Evolutionary conservation across 169 alveolate species (phyloP).

Genomic region (Eimeria praecox): DNA sequence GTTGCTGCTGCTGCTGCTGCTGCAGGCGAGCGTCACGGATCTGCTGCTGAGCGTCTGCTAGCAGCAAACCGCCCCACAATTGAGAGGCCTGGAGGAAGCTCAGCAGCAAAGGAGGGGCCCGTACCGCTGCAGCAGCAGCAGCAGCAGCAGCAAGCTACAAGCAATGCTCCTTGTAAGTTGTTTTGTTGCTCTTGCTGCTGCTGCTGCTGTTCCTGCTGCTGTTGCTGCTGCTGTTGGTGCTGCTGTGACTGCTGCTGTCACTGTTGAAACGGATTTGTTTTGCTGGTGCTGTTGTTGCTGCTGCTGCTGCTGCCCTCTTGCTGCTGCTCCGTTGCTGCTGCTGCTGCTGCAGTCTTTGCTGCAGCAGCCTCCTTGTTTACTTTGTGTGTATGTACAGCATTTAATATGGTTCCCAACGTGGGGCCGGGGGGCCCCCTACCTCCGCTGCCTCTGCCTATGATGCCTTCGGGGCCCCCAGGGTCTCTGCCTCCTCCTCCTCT

Average conservation of each 20-base stretch:
- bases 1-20: conserved; percentile 3
- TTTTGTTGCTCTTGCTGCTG: neutral
- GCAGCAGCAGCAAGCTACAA: no score
- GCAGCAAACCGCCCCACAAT: neutral
- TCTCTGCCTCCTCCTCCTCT: conserved; percentile 13
- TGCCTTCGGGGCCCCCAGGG: conserved; percentile 33
- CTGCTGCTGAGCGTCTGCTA: conserved; percentile 8
- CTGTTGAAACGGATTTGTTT: neutral
- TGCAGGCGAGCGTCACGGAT: neutral
- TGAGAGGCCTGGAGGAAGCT: neutral
- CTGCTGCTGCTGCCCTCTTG: conserved; percentile 11
- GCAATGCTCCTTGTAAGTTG: neutral
- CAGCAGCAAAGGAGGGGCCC: neutral
- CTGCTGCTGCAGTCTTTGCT: neutral
- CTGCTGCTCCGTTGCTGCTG: neutral
- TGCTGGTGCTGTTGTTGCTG: neutral
- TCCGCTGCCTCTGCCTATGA: conserved; percentile 12
- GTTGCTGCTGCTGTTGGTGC: neutral
- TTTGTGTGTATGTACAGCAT: neutral
- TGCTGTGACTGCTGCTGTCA: neutral
- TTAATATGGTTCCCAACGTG: neutral
- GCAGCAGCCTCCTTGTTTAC: no score
- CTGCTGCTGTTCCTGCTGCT: conserved; percentile 31
- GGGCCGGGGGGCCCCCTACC: conserved; percentile 66
- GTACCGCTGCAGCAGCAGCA: conserved; percentile 41